These are phyloP conservation scores for Diplodia intermedia DNA, from an alignment of 2,329 filamentous ascomycete species.

Conservation along the genomic window DNA sequence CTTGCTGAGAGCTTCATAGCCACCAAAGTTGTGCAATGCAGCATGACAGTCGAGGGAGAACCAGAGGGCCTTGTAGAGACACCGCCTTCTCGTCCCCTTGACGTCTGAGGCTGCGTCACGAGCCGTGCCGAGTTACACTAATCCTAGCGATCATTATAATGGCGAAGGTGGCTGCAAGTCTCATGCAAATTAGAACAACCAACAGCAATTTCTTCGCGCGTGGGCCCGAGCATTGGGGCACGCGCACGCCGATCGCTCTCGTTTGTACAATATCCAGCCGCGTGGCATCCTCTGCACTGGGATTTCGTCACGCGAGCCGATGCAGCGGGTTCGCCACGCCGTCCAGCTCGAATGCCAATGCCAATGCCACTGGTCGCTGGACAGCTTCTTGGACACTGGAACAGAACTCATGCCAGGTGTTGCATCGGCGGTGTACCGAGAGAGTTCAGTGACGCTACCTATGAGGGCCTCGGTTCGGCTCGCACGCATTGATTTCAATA, in stretches of 20 bases:
- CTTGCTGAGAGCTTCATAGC: not conserved
- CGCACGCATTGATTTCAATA: not conserved
- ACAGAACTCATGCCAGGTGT: not conserved
- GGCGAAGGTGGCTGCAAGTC: not conserved
- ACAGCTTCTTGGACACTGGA: not conserved
- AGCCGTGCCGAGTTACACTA: not conserved
- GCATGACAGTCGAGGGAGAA: not conserved
- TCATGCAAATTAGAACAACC: not conserved
- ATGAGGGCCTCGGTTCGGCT: not conserved
- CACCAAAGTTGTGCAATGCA: not conserved
- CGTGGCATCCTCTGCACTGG: not conserved
- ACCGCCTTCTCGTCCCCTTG: not conserved
- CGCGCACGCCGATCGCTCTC: constrained; percentile 1
- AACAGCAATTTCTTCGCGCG: not conserved
- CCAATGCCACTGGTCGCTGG: not conserved
- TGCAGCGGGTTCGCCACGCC: not conserved
- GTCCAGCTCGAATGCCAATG: not conserved
- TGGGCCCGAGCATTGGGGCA: not conserved
- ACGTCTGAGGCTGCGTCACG: not conserved
- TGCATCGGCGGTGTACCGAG: not conserved
- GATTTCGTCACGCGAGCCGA: not conserved
- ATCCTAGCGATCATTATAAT: not conserved
- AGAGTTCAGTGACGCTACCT: not conserved
- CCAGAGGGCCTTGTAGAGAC: not conserved
- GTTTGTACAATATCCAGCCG: not conserved